Base-by-base conservation (phyloP, 768 basidiomycete species). In the Cystobasidium ongulense region DNA sequence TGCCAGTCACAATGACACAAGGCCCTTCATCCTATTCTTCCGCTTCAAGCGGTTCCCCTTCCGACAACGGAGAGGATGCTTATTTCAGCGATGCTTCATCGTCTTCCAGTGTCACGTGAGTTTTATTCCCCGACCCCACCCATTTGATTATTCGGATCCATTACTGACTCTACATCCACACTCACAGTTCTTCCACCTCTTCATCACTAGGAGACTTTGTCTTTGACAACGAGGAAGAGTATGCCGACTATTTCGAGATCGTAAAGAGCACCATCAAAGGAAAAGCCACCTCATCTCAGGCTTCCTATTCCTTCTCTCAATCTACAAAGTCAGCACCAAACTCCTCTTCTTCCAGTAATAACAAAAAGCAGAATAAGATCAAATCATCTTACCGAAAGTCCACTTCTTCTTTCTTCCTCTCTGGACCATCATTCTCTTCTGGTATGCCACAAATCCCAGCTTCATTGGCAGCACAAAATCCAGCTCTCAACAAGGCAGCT, bases 71-170 rank as follows among this genome's bases (percentile, higher is more conserved):
- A 3, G 68, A 71, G 25, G 53, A 71, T 25, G 29, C 53, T 29
- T 71, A 71, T 53, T 71, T 71, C 38, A 53, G 46, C 31, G 68
- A 71, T 52, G 68, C 53, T n/a, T n/a, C n/a, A 4, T 71, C 68
- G 29, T 17, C 15, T 61, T 36, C 50, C 7, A 31, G 39, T 68
- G n/a, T 35, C 31, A 63, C 70, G 70, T 72, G 35, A 41, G 57
- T 53, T 38, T 7, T 35, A 5, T 36, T 59, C 70, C n/a, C 67
- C 61, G 39, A 7, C 39, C 39, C 39, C 39, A n/a, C n/a, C n/a
- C n/a, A 59, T 67, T 8, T 67, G 75, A 64, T 84, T 83, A 78
- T 90, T 89, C 57, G 91, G 86, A 64, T 90, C 88, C 89, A 91
- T 90, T 52, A 83, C 84, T 75, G 84, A 85, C 17, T 76, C 76